phyloP scores from a whole-genome alignment of 2,329 filamentous ascomycete genomes.

The Alternaria gansuensis region DNA sequence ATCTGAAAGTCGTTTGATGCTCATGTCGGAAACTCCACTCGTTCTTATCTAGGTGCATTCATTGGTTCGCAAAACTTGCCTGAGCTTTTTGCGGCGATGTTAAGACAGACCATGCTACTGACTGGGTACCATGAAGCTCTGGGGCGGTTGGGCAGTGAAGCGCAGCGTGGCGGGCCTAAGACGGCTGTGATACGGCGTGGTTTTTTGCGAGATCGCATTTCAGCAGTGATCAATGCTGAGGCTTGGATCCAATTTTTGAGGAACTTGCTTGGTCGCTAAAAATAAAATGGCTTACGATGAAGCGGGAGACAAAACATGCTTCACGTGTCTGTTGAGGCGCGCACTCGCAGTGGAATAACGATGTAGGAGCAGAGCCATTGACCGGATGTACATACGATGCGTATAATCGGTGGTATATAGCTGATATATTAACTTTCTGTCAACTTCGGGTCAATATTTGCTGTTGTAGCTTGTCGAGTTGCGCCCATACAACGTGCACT shows the following conservation, averaged over 20 bases:
- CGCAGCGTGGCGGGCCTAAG: conserved; percentile 3
- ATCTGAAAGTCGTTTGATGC: not conserved
- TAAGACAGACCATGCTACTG: not conserved
- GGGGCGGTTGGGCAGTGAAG: conserved; percentile 6
- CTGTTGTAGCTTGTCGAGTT: not conserved
- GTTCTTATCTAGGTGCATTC: not conserved
- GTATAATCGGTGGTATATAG: not conserved
- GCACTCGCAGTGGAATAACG: not conserved
- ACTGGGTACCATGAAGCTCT: not conserved
- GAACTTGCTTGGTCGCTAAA: not conserved
- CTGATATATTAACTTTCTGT: not conserved
- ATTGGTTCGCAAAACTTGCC: conserved; percentile 6
- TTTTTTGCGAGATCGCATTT: not conserved
- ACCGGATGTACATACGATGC: not conserved
- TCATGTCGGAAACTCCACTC: conserved; percentile 1
- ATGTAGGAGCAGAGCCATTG: not conserved
- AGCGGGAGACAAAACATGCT: not conserved
- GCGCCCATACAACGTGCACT: not conserved
- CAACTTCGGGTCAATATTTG: not conserved
- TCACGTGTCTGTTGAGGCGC: not conserved
- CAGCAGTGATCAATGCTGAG: not conserved
- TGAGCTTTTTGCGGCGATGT: not conserved
- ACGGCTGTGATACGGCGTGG: not conserved
- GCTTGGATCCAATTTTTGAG: not conserved
- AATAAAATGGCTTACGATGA: not conserved